Base-by-base conservation (phyloP, 2,329 filamentous ascomycete species). In the Magnaporthiopsis incrustans region DNA sequence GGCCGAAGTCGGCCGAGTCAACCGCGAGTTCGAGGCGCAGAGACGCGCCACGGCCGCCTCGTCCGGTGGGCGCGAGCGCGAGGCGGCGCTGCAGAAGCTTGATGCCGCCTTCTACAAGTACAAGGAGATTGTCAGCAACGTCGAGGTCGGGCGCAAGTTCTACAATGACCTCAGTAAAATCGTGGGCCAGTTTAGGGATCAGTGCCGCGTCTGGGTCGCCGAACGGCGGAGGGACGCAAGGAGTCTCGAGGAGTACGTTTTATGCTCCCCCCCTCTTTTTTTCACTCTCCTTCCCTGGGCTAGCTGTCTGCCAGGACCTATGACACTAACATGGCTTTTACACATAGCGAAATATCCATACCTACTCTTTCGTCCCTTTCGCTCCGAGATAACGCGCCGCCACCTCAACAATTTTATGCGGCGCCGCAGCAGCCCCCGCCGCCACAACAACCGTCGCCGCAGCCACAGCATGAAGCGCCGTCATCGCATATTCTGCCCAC, bases 141-240 rank as follows among this genome's bases (percentile, higher is more conserved):
- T 97, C 3, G 94, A 98, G 68, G 91, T 90, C 0, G 95, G 92
- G 0, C 83, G 94, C 63, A 97, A 95, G 74, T 99, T 99, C 73
- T 99, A 98, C 79, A 99, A 99, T 69, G 93, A 98, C 72, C 82
- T 99, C 5, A 91, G 90, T 60, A 91, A 89, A 75, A 92, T 98
- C 67, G 90, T 97, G 0, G 89, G 87, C 0, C 79, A 79, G 12
- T 98, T 97, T 74, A 83, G 92, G 25, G 94, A 97, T 69, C 75
- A 81, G 64, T 90, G 91, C 50, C 88, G 87, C 68, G 84, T 83
- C 1, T 98, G 96, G 81, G 89, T 90, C 0, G 89, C 92, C 33
- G 86, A 92, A 72, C 82, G 95, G 63, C 85, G 92, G 62, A 85
- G 89, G 68, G 94, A 98, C 70, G 92, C 92, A 0, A 85, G 88